A percentile compares a stretch with the other conserved stretches of the same genome.
These are phyloP conservation scores for Corymbia calophylla DNA, from an alignment of 441 rosid genomes.

Conservation along the genomic window DNA sequence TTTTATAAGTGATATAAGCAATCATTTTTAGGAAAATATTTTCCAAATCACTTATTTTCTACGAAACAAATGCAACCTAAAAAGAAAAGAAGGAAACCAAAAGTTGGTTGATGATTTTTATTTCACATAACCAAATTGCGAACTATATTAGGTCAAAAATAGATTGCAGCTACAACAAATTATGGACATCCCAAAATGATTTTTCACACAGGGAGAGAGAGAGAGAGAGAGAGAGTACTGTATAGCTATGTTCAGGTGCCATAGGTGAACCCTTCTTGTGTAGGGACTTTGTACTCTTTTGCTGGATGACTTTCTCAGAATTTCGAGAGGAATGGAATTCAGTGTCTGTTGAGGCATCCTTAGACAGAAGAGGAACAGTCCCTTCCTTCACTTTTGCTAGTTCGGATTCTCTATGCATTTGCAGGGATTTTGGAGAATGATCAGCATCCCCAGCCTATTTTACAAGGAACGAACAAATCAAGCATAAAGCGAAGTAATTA, in stretches of 20 bases:
- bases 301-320: constrained; percentile 4
- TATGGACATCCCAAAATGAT: not conserved
- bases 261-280: constrained; percentile 6
- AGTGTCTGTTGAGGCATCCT: constrained; percentile 20
- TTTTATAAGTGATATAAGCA: not conserved
- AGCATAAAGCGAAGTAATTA: not conserved
- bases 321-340: constrained; percentile 13
- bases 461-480: not conserved
- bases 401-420: constrained; percentile 21
- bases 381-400: constrained; percentile 21
- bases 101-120: not conserved
- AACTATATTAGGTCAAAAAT: not conserved
- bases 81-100: not conserved
- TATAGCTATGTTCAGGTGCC: constrained; percentile 21
- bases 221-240: constrained; percentile 21
- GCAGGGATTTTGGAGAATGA: constrained; percentile 11
- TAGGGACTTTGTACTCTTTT: constrained; percentile 17
- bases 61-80: not conserved
- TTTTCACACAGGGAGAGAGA: not conserved
- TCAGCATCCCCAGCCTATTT: constrained; percentile 24
- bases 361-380: constrained; percentile 4
- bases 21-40: not conserved
- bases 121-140: not conserved
- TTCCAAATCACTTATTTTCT: not conserved
- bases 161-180: not conserved